Conservation (phyloP, 2,329 filamentous ascomycete genomes). For the Akanthomyces dipterigenus region DNA sequence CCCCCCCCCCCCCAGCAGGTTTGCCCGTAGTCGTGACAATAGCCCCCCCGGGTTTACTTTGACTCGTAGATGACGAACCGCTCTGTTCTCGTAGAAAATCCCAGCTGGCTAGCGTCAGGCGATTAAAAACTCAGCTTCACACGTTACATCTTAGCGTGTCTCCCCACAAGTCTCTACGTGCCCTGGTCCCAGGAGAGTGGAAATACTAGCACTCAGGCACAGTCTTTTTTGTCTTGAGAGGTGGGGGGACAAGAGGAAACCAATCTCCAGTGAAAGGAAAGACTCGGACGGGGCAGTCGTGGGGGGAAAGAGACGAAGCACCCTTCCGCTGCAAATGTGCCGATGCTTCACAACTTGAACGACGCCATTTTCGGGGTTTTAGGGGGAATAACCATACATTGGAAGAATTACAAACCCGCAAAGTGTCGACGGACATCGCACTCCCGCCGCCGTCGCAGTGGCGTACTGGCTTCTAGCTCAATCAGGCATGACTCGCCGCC, state of each 20-base stretch:
- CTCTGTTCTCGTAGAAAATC: background rate
- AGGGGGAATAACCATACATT: background rate
- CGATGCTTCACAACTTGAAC: background rate
- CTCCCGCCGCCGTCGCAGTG: background rate
- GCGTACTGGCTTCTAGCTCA: background rate
- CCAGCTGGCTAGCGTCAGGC: background rate
- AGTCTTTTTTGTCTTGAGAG: background rate
- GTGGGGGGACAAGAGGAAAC: background rate
- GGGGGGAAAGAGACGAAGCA: background rate
- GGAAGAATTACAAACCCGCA: background rate
- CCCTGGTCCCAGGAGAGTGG: conserved; percentile 1
- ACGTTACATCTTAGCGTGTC: conserved; percentile 11
- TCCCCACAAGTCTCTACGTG: conserved; percentile 1
- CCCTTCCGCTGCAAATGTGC: background rate
- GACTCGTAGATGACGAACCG: background rate
- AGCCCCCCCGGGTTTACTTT: background rate
- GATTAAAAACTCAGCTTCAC: conserved; percentile 7
- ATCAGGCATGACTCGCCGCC: conserved; percentile 10
- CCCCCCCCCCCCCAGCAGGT: background rate
- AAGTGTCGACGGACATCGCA: background rate
- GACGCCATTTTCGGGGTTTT: background rate
- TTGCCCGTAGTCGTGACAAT: background rate
- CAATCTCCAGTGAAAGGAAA: background rate
- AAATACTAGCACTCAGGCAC: background rate
- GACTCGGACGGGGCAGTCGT: background rate